Percentiles rank a stretch among this genome's conserved stretches.
These are phyloP conservation scores for Diaporthe sp. DNA, from an alignment of 2,329 filamentous ascomycete genomes.

Conservation along the genomic window DNA sequence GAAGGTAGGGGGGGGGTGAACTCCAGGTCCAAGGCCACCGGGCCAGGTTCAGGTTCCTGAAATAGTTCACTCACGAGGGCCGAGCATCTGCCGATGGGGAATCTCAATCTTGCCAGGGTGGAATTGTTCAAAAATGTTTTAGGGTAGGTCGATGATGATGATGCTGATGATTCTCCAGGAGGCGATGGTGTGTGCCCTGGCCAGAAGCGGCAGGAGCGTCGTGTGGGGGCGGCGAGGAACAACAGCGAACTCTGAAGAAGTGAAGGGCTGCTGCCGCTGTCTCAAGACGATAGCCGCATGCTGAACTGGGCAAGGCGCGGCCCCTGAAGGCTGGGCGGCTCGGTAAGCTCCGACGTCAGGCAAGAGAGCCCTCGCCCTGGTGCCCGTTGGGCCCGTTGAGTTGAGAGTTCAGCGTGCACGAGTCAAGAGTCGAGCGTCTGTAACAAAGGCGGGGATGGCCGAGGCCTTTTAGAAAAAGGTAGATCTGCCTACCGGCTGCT, in stretches of 20 bases:
- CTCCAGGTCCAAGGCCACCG: conserved; percentile 1
- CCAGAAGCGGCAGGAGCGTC: background rate
- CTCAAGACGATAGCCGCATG: conserved; percentile 36
- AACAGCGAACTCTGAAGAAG: conserved; percentile 18
- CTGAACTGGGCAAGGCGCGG: conserved; percentile 17
- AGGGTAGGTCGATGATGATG: conserved; percentile 9
- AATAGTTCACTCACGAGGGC: conserved; percentile 26
- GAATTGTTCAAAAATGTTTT: background rate
- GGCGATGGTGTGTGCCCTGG: background rate
- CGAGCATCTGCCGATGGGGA: conserved; percentile 17
- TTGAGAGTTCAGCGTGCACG: conserved; percentile 1
- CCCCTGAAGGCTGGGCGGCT: conserved; percentile 26
- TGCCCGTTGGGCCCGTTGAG: conserved; percentile 2
- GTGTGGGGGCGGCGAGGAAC: background rate
- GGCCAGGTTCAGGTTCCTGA: conserved; percentile 14
- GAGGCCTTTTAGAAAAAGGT: background rate
- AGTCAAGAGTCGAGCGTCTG: conserved; percentile 11
- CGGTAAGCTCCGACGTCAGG: conserved; percentile 34
- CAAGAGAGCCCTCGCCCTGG: background rate
- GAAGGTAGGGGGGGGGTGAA: background rate
- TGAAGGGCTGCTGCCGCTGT: conserved; percentile 34
- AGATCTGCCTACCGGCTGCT: background rate
- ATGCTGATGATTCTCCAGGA: background rate
- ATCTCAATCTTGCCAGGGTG: background rate
- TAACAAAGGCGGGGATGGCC: conserved; percentile 19